phyloP scores from a whole-genome alignment of 179 eudicot species.

The Spinacia oleracea region DNA sequence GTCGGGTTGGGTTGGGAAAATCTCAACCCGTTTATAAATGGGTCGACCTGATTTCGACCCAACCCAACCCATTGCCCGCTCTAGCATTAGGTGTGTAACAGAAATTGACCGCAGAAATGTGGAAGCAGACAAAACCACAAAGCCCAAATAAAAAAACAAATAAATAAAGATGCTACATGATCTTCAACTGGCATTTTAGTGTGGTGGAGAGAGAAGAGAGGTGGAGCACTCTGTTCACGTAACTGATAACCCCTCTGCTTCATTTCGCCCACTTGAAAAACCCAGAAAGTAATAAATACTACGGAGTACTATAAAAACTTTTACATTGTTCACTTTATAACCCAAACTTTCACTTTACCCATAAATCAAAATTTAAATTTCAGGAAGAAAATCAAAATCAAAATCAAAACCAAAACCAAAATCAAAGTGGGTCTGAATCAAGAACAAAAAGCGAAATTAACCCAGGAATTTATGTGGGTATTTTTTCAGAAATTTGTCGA shows the following conservation, averaged over 20 bases:
- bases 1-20: too few relatives aligned
- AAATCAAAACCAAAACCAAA: too few relatives aligned
- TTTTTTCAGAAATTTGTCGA: background rate
- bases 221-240: constrained; percentile 11
- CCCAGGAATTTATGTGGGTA: constrained; percentile 6
- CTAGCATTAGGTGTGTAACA: background rate
- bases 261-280: background rate
- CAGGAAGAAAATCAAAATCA: background rate
- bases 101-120: background rate
- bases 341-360: background rate
- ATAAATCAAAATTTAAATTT: too few relatives aligned
- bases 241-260: background rate
- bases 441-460: background rate
- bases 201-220: constrained; percentile 22
- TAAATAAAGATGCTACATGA: background rate
- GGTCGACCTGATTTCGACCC: too few relatives aligned
- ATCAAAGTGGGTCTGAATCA: too few relatives aligned
- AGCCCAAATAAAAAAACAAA: background rate
- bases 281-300: too few relatives aligned
- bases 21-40: too few relatives aligned
- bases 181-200: background rate
- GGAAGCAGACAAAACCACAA: background rate
- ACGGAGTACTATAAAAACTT: too few relatives aligned
- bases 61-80: too few relatives aligned
- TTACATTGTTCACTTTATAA: background rate